These are phyloP conservation scores for Fusarium buxicola DNA, from an alignment of 2,329 filamentous ascomycete species.

Conservation along the genomic window DNA sequence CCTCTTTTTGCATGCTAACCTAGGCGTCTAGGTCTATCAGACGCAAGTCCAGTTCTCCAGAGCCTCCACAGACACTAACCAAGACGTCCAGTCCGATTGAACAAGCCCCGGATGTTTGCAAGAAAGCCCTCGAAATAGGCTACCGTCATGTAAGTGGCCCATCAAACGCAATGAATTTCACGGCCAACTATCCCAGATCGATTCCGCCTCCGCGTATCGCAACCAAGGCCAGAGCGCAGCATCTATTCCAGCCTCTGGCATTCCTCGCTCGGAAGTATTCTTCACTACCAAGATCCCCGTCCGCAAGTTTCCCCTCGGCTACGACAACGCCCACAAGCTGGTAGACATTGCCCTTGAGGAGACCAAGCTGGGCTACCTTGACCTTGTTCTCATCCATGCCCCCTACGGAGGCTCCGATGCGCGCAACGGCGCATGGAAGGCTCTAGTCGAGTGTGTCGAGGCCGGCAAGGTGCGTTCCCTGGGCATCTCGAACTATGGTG, in stretches of 20 bases:
- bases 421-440: conserved; percentile 71
- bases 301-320: conserved; percentile 57
- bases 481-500: conserved; percentile 74
- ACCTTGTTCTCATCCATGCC: conserved; percentile 72
- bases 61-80: conserved; percentile 8
- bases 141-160: conserved; percentile 62
- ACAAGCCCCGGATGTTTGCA: conserved; percentile 51
- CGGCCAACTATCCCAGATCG: conserved; percentile 53
- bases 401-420: conserved; percentile 67
- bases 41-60: conserved; percentile 54
- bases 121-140: conserved; percentile 61
- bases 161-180: background rate
- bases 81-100: conserved; percentile 46
- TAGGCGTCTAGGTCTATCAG: conserved; percentile 60
- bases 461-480: conserved; percentile 71
- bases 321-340: conserved; percentile 72
- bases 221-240: conserved; percentile 64
- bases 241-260: conserved; percentile 55
- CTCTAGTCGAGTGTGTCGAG: conserved; percentile 72
- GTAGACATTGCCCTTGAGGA: conserved; percentile 72
- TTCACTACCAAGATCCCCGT: conserved; percentile 68
- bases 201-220: conserved; percentile 63
- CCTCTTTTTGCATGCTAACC: conserved; percentile 13
- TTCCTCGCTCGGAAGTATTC: conserved; percentile 63
- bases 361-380: conserved; percentile 73